Base-by-base conservation (phyloP, 176 grass and related monocot genomes). In the Musa schizocarpa region DNA sequence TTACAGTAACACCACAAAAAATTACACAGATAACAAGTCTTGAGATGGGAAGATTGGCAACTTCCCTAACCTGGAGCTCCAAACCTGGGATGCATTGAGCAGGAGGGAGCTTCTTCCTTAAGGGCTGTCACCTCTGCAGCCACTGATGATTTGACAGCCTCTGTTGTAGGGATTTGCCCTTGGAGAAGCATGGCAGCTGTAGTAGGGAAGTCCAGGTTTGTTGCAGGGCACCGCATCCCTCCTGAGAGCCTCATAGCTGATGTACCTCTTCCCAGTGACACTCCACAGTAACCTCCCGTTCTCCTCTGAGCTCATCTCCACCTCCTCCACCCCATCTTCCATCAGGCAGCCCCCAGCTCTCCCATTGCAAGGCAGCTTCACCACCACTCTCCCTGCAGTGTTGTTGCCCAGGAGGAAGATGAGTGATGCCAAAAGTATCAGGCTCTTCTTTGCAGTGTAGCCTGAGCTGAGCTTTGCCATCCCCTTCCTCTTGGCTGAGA, bases 161-260 rank as follows among this genome's bases (percentile, higher is more conserved):
- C 77, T 79, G 13, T 12, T 14, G 65, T 54, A 65, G 43, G 58
- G 43, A 50, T 63, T 80, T n/a, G 66, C 55, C 56, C 22, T 65
- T 23, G 69, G 69, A 0, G 73, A 13, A 16, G 48, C 55, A 48
- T 59, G 49, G 78, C 69, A 80, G 48, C 52, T 80, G 69, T 80
- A 65, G 55, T 80, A 80, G 11, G 78, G 78, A n/a, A 80, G 69
- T 19, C 78, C 78, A n/a, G 69, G 56, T 21, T 65, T 80, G 13
- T 0, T 73, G 69, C 78, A 80, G 20, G 78, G 78, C 55, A 73
- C 78, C 54, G 64, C 56, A 53, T 73, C 78, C 22, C 50, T 9
- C 23, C 53, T 80, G 69, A 80, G 78, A 52, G 78, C 48, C 48
- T 73, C 78, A 34, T 73, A 73, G 57, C 69, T 80, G n/a, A 80